Conservation (phyloP, 2,329 filamentous ascomycete genomes). For the Tolypocladium paradoxum region DNA sequence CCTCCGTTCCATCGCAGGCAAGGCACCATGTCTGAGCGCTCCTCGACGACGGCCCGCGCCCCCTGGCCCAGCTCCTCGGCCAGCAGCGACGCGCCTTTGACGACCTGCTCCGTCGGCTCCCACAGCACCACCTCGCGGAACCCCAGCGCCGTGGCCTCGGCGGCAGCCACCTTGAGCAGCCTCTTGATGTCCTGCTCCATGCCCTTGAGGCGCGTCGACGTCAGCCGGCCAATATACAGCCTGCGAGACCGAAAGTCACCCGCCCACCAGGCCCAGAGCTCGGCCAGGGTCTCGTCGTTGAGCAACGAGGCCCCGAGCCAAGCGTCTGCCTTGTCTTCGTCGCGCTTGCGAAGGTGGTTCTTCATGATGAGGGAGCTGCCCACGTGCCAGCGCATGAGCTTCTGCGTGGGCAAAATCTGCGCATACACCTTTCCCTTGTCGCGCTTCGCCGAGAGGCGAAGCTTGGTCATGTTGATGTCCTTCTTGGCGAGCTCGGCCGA, state of each 20-base stretch:
- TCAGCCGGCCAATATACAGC: constrained; percentile 10
- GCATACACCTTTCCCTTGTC: constrained; percentile 19
- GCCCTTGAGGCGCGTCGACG: constrained; percentile 8
- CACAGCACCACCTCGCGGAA: constrained; percentile 23
- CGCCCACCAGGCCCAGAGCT: constrained; percentile 23
- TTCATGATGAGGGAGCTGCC: constrained; percentile 14
- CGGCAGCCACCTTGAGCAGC: constrained; percentile 21
- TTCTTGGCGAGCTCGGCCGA: constrained; percentile 2
- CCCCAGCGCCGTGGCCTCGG: constrained; percentile 19
- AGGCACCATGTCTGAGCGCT: constrained; percentile 20
- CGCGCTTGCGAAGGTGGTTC: constrained; percentile 9
- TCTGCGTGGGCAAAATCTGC: constrained; percentile 20
- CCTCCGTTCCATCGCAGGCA: constrained; percentile 25
- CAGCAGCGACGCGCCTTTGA: constrained; percentile 16
- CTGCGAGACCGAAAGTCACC: constrained; percentile 18
- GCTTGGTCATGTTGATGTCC: constrained; percentile 13
- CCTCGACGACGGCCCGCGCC: constrained; percentile 16
- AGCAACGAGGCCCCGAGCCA: constrained; percentile 3
- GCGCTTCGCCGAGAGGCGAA: constrained; percentile 10
- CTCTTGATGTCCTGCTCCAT: constrained; percentile 13
- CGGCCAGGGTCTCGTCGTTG: constrained; percentile 4
- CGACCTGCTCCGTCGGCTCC: constrained; percentile 22
- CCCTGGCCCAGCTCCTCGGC: constrained; percentile 25
- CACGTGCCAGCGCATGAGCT: constrained; percentile 21
- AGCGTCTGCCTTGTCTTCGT: not conserved